Evolutionary conservation across 2,329 filamentous ascomycete species (phyloP).

Genomic region (Aspergillus chevalieri): DNA sequence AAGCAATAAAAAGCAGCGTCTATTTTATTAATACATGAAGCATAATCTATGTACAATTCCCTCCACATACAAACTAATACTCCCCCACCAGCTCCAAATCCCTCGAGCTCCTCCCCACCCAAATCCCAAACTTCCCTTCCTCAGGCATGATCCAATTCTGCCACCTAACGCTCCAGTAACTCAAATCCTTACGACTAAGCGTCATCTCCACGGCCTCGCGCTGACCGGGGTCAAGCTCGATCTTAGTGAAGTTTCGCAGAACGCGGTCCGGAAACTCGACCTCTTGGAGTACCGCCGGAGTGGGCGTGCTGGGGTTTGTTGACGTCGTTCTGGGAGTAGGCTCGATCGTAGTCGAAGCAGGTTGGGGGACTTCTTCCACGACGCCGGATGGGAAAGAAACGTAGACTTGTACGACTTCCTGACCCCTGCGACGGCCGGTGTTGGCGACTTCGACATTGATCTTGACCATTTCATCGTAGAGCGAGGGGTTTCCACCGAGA

Average conservation of each 20-base stretch:
- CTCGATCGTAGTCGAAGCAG: slow-evolving; percentile 1
- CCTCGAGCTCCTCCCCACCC: slow-evolving; percentile 32
- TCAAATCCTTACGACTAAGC: slow-evolving; percentile 63
- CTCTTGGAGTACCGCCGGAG: slow-evolving; percentile 24
- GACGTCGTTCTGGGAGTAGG: neutral
- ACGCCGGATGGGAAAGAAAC: slow-evolving; percentile 54
- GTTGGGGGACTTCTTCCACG: slow-evolving; percentile 14
- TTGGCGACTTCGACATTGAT: slow-evolving; percentile 45
- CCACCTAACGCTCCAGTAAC: slow-evolving; percentile 61
- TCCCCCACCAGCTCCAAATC: slow-evolving; percentile 25
- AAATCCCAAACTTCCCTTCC: slow-evolving; percentile 31
- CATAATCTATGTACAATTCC: neutral
- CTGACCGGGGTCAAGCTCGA: slow-evolving; percentile 52
- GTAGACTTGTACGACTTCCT: slow-evolving; percentile 56
- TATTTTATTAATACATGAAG: neutral
- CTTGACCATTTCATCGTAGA: slow-evolving; percentile 46
- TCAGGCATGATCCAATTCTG: slow-evolving; percentile 65
- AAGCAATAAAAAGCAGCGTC: too few relatives aligned
- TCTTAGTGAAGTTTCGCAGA: slow-evolving; percentile 69
- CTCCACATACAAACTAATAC: neutral
- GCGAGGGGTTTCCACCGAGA: slow-evolving; percentile 44
- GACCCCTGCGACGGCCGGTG: slow-evolving; percentile 41
- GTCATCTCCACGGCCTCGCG: slow-evolving; percentile 50
- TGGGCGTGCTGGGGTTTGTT: neutral
- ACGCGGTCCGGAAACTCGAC: slow-evolving; percentile 58